phyloP scores from a whole-genome alignment of 208 protist genomes.

The Trypanosoma rangeli region DNA sequence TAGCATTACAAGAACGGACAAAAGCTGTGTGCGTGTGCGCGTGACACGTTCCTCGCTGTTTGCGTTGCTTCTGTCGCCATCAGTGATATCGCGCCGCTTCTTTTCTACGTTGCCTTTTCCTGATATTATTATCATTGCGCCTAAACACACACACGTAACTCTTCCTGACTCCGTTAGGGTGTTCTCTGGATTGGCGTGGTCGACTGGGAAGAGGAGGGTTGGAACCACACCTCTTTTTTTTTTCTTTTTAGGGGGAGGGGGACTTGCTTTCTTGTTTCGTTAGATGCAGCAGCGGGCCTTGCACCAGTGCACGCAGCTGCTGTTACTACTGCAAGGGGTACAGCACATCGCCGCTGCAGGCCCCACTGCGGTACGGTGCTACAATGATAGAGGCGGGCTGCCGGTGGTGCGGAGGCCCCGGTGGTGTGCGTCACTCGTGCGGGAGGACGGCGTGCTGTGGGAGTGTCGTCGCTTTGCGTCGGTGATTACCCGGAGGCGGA shows the following conservation, averaged over 20 bases:
- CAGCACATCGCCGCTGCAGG: background rate
- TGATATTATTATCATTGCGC: background rate
- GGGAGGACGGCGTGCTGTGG: background rate
- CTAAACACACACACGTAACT: background rate
- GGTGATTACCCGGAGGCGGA: conserved; percentile 10
- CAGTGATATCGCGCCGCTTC: background rate
- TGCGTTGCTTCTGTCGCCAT: background rate
- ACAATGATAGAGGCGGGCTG: background rate
- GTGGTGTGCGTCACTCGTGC: background rate
- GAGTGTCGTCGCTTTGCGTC: conserved; percentile 17
- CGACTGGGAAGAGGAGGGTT: background rate
- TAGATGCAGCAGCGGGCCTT: conserved; percentile 20
- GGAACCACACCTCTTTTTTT: background rate
- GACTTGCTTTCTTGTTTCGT: background rate
- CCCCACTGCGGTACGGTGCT: background rate
- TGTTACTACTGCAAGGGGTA: background rate
- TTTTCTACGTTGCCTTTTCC: background rate
- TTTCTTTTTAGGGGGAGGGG: background rate
- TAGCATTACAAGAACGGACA: background rate
- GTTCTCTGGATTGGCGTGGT: background rate
- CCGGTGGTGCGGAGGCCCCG: background rate
- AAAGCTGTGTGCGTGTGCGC: background rate
- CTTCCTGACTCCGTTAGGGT: background rate
- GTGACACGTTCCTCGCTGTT: too few relatives aligned
- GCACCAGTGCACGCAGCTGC: conserved; percentile 8